phyloP scores from a whole-genome alignment of 495 filamentous ascomycete genomes.

The Sporormia fimetaria region DNA sequence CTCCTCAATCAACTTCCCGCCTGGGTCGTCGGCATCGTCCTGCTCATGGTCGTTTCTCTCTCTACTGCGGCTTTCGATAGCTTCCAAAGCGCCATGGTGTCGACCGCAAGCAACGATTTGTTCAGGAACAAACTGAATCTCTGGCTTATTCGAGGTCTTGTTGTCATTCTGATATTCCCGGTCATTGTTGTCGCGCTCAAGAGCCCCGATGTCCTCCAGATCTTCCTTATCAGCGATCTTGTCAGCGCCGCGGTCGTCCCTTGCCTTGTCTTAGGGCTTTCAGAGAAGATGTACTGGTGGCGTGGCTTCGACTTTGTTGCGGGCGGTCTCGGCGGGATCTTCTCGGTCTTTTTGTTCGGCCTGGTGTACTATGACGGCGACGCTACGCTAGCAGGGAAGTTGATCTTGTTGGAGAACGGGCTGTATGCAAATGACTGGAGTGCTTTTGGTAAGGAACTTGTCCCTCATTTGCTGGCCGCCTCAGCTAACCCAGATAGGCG shows the following conservation, averaged over 20 bases:
- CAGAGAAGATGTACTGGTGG: conserved; percentile 54
- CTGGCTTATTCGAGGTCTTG: conserved; percentile 52
- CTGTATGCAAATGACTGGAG: conserved; percentile 63
- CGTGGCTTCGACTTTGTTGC: conserved; percentile 62
- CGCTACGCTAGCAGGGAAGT: conserved; percentile 48
- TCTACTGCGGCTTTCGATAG: conserved; percentile 64
- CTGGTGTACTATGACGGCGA: conserved; percentile 51
- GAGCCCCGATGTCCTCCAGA: conserved; percentile 58
- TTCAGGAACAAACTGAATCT: conserved; percentile 64
- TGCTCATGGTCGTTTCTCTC: conserved; percentile 63
- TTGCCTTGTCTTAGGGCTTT: conserved; percentile 54
- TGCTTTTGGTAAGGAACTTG: conserved; percentile 44
- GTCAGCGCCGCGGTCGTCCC: conserved; percentile 60
- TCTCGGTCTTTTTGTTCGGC: conserved; percentile 67
- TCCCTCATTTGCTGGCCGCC: background rate
- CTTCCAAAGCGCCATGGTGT: conserved; percentile 67
- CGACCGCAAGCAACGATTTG: conserved; percentile 62
- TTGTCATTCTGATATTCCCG: conserved; percentile 57
- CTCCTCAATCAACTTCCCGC: conserved; percentile 55
- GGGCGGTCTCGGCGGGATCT: conserved; percentile 57
- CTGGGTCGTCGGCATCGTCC: conserved; percentile 64
- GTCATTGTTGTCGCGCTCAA: conserved; percentile 59
- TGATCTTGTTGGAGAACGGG: conserved; percentile 57
- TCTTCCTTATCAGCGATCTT: conserved; percentile 66
- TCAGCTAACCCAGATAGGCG: conserved; percentile 30